Evolutionary conservation across 2,329 filamentous ascomycete genomes (phyloP).

Genomic region (Aureobasidium sp.): DNA sequence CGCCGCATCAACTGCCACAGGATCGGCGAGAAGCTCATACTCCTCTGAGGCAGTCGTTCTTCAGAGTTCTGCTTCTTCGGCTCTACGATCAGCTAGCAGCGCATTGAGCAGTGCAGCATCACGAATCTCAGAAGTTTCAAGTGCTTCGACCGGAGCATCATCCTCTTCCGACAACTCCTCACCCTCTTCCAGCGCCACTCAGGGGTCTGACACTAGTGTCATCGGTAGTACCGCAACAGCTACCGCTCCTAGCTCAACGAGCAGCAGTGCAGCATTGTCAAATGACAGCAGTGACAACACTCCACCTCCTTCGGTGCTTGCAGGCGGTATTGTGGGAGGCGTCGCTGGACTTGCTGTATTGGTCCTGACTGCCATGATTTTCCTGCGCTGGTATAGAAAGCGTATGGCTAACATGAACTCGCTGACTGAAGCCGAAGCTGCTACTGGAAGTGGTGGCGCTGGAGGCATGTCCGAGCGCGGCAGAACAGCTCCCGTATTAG

Average conservation of each 20-base stretch:
- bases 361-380: slow-evolving; percentile 43
- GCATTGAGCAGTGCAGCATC: slow-evolving; percentile 1
- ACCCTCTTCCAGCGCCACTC: not conserved
- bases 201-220: slow-evolving; percentile 4
- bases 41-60: slow-evolving; percentile 3
- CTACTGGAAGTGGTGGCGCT: slow-evolving; percentile 15
- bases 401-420: slow-evolving; percentile 27
- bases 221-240: not conserved
- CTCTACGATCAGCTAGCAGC: not conserved
- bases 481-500: slow-evolving; percentile 29
- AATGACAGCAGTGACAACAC: slow-evolving; percentile 21
- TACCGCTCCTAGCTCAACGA: slow-evolving; percentile 6
- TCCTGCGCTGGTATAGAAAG: slow-evolving; percentile 46
- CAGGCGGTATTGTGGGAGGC: slow-evolving; percentile 57
- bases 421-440: slow-evolving; percentile 20
- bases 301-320: slow-evolving; percentile 46
- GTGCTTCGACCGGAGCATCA: not conserved
- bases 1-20: slow-evolving; percentile 3
- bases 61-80: slow-evolving; percentile 1
- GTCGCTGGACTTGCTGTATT: slow-evolving; percentile 50
- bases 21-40: slow-evolving; percentile 13
- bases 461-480: slow-evolving; percentile 37
- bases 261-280: slow-evolving; percentile 1
- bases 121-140: not conserved
- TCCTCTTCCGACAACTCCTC: not conserved